Evolutionary conservation across 495 filamentous ascomycete species (phyloP).

Genomic region (Hyaloscypha variabilis): DNA sequence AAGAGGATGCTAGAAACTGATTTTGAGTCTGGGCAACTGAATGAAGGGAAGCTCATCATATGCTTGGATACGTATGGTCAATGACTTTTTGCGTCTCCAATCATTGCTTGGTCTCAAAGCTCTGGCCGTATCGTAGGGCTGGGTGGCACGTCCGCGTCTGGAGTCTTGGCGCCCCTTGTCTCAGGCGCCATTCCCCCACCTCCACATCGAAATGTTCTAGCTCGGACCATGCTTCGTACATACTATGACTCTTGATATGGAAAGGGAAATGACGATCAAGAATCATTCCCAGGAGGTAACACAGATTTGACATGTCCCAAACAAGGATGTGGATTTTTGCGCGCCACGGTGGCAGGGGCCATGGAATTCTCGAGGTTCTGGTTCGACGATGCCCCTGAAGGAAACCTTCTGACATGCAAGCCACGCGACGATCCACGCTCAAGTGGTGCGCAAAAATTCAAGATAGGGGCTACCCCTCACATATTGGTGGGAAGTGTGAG

Average conservation of each 20-base stretch:
- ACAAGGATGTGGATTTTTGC: conserved; percentile 6
- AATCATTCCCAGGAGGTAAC: not conserved
- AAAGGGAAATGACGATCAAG: not conserved
- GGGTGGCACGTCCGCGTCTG: no score
- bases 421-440: not conserved
- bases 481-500: not conserved
- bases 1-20: not conserved
- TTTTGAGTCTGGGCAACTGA: not conserved
- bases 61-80: not conserved
- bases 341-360: not conserved
- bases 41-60: not conserved
- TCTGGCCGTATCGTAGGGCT: not conserved
- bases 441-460: conserved; percentile 1
- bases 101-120: not conserved
- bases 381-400: not conserved
- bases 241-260: not conserved
- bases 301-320: not conserved
- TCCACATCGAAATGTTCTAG: not conserved
- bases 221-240: no score
- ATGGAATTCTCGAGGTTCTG: not conserved
- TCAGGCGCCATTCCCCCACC: no score
- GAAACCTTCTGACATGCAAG: conserved; percentile 4
- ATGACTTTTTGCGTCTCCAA: conserved; percentile 5
- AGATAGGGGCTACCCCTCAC: not conserved
- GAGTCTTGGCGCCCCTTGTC: no score